Evolutionary conservation across 257 asterid species (phyloP), one percentile per base, ranked within the genome.

Genomic region (Nicotiana tabacum): DNA sequence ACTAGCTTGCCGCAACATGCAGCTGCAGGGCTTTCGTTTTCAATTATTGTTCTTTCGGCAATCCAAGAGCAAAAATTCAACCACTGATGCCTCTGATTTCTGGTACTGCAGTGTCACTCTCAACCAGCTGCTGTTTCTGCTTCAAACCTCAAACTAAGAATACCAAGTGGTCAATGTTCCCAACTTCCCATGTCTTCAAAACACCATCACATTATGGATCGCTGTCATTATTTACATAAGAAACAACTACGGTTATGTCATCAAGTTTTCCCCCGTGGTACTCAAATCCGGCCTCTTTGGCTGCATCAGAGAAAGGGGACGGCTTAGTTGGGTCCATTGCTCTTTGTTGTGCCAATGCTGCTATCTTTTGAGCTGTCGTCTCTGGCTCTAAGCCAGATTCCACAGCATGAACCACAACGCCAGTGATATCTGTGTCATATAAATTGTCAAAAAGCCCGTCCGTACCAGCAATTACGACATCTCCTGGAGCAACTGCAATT

Each of bases 391-490:
- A 81, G 60, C 84, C 79, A 48, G 78, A 67, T 67, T 72, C 64
- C 48, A 46, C 55, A 66, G 84, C 84, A 12, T 67, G 79, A 37
- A 81, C 30, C 72, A 81, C 56, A 55, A 67, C 78, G 30, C 48
- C 53, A 17, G 27, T 32, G 33, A 81, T 81, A 66, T 81, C 79
- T 4, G 17, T 7, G 4, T 81, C 76, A 81, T 81, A 81, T 32
- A 81, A 51, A 81, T 81, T 81, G 67, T 81, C 84, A 67, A 81
- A 81, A 67, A 81, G 84, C 18, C 84, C 79, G 66, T 81, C 84
- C 1, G 84, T 66, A 32, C 84, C 84, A 27, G 16, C 84, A 46
- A 67, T 56, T 39, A 81, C 3, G 15, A 81, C 57, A 81, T 81
- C 84, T 30, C 84, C 84, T 17, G 84, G 84, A 65, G 79, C 84